A percentile compares a stretch with the other conserved stretches of the same genome.
phyloP scores from a whole-genome alignment of 2,329 filamentous ascomycete genomes.

The Talaromyces marneffei region DNA sequence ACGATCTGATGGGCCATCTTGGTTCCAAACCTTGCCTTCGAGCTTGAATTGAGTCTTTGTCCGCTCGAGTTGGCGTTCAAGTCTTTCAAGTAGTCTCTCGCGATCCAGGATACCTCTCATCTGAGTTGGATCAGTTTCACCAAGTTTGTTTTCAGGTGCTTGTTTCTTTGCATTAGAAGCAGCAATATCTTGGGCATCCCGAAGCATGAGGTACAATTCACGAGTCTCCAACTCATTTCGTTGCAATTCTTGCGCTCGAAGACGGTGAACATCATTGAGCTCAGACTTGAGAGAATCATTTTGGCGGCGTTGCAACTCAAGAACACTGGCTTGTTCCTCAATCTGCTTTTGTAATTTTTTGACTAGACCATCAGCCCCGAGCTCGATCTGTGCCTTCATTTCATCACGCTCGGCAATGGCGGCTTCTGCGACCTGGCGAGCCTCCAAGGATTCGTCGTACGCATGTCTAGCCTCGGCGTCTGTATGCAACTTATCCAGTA shows the following conservation, averaged over 20 bases:
- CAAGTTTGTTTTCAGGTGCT: conserved; percentile 43
- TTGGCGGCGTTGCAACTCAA: conserved; percentile 80
- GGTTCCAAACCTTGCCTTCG: conserved; percentile 85
- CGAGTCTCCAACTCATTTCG: conserved; percentile 92
- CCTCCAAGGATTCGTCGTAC: conserved; percentile 83
- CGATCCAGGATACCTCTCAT: conserved; percentile 93
- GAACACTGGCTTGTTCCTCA: conserved; percentile 86
- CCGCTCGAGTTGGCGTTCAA: conserved; percentile 91
- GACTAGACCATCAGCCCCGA: conserved; percentile 89
- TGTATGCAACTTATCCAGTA: conserved; percentile 92
- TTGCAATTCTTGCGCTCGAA: conserved; percentile 85
- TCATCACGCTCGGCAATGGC: conserved; percentile 96
- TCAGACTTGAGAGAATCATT: conserved; percentile 85
- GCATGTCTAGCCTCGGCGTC: conserved; percentile 91
- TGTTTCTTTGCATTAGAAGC: conserved; percentile 71
- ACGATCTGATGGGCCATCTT: conserved; percentile 83
- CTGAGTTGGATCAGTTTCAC: conserved; percentile 62
- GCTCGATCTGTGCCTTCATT: conserved; percentile 77
- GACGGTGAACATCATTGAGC: conserved; percentile 74
- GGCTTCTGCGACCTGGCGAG: conserved; percentile 86
- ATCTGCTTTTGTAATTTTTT: conserved; percentile 88
- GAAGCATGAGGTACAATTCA: conserved; percentile 95
- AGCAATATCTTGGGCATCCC: conserved; percentile 93
- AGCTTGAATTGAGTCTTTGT: conserved; percentile 98
- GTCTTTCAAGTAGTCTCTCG: conserved; percentile 82